Evolutionary conservation across 192 early-diverging fungal genomes (phyloP), one percentile per base, ranked within the genome.

Genomic region (Oehlia diaphana): DNA sequence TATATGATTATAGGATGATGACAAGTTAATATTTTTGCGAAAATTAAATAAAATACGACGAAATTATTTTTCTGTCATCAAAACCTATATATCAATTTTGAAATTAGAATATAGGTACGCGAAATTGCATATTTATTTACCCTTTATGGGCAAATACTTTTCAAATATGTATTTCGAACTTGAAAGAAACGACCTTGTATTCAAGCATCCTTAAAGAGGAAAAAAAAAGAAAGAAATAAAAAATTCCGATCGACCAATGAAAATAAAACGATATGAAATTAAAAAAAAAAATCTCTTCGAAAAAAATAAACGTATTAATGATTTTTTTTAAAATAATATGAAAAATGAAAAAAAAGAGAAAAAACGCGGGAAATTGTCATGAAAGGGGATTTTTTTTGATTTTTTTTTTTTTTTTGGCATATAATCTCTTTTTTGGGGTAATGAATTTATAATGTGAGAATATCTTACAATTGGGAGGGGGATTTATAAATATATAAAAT

Each of bases 381-480:
- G 35, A 37, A 37, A 37, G 35, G 35, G 35, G 2, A 2, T 37
- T 6, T 37, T 37, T 37, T 37, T 37, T 37, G 31, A 13, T 65
- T 31, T 65, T 65, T 65, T 31, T 65, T 65, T 65, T 28, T 65
- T 19, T 19, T 58, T 16, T 5, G 19, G 53, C 53, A 58, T 58
- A 58, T 16, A 58, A 65, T 65, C 64, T 65, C n/a, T 65, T 28
- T 65, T 31, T 65, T 42, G 13, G 42, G 49, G 37, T 21, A 26
- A 42, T 44, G 42, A 37, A 4, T 39, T 39, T 35, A 21, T 9
- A 28, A 2, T 65, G 53, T 31, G 66, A 14, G 26, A 33, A 42
- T 72, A 72, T 72, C 70, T 72, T 72, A 72, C 70, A 72, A 23
- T 21, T 72, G 70, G 47, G 47, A 44, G 39, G 37, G 70, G 37